phyloP scores from a whole-genome alignment of 2,329 filamentous ascomycete species.

The Trichoderma sp. region DNA sequence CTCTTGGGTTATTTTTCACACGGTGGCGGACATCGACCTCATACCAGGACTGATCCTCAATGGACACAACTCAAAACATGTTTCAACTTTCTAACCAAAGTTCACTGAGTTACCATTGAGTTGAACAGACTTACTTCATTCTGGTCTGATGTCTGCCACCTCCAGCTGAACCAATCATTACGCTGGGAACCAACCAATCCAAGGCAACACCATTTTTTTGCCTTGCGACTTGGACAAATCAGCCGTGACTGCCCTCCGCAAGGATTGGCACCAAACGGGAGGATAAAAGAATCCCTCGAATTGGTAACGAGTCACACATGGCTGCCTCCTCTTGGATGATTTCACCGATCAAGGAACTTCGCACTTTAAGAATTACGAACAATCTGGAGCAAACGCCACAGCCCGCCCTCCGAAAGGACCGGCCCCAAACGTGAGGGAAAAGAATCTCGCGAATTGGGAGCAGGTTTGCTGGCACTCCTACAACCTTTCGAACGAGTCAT shows the following conservation, averaged over 20 bases:
- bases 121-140: background rate
- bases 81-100: background rate
- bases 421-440: slow-evolving; percentile 17
- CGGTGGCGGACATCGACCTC: slow-evolving; percentile 1
- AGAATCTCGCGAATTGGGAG: slow-evolving; percentile 19
- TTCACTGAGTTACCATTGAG: background rate
- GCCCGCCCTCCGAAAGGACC: slow-evolving; percentile 14
- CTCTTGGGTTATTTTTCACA: background rate
- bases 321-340: slow-evolving; percentile 15
- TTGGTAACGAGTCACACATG: slow-evolving; percentile 4
- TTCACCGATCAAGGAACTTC: background rate
- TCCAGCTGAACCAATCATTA: background rate
- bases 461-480: background rate
- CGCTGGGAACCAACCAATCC: background rate
- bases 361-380: background rate
- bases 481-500: background rate
- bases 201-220: background rate
- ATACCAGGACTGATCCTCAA: background rate
- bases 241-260: slow-evolving; percentile 8
- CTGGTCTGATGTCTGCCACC: background rate
- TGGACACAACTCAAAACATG: background rate
- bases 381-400: background rate
- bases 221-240: slow-evolving; percentile 7
- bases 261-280: slow-evolving; percentile 16
- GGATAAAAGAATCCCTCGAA: slow-evolving; percentile 16